Base-by-base conservation (phyloP, 345 rosid species). In the Populus simonii region DNA sequence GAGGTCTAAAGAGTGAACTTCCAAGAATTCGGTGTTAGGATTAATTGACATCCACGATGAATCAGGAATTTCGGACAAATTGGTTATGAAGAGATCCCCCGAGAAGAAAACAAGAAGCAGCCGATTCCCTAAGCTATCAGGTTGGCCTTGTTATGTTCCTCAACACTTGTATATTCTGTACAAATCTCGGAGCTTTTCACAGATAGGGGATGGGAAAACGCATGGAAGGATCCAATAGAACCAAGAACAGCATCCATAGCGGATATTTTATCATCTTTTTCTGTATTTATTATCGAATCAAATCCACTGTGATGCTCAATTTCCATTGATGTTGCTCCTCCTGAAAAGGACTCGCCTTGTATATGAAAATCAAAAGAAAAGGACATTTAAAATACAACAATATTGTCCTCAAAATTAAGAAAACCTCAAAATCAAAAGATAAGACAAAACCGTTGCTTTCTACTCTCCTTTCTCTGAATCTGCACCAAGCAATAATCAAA, bases 401-500 rank as follows among this genome's bases (percentile, higher is more conserved):
- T 31, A 31, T 31, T 45, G 16, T 45, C 15, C 49, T 9, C 16
- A 12, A 45, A 45, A 45, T 45, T 12, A 45, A 45, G 16, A 2
- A 45, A 45, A 45, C 49, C 49, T 10, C 16, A 45, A 12, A 33
- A 33, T 33, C 35, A 33, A 3, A 33, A 33, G 35, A 3, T 63
- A 33, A 20, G 82, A 78, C 84, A 68, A 77, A 78, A 6, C 6
- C 23, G 78, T 77, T 77, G 81, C 78, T 76, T 77, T 82, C 85
- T 15, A 6, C n/a, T 62, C 63, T 23, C 9, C 35, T 76, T 76
- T 39, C 74, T 16, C 43, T 22, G 82, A 80, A 77, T 17, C 68
- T 71, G 31, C 74, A 45, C 7, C 3, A 41, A 17, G 9, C 68
- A 43, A 29, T 53, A 41, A 38, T 8, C 15, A 53, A 4, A 20